A percentile compares a stretch with the other conserved stretches of the same genome.
Conservation (phyloP, 345 rosid genomes). For the Firmiana major region DNA sequence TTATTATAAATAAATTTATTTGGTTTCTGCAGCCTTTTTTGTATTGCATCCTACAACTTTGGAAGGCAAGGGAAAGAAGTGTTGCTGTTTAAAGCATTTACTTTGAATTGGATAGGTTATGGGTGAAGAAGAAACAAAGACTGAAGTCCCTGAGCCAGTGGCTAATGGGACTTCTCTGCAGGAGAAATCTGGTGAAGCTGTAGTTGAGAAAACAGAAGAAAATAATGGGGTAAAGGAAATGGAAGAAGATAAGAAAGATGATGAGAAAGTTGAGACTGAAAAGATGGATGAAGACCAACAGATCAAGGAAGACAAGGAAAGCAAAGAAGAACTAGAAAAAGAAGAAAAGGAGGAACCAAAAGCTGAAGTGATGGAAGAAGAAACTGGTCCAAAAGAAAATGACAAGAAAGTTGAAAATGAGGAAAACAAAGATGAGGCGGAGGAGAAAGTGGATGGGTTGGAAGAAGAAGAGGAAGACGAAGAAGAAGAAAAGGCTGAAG, state of each 20-base stretch:
- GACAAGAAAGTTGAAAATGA: conserved; percentile 26
- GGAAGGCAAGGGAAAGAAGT: not conserved
- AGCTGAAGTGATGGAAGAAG: conserved; percentile 39
- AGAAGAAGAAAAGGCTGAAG: conserved; percentile 33
- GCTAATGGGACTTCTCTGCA: conserved; percentile 46
- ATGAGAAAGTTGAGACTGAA: conserved; percentile 12
- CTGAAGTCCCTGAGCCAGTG: conserved; percentile 36
- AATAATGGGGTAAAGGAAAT: conserved; percentile 28
- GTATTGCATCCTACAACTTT: not conserved
- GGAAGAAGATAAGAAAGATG: conserved; percentile 23
- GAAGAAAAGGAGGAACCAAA: conserved; percentile 16
- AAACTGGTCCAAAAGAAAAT: conserved; percentile 23
- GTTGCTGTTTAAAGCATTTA: not conserved
- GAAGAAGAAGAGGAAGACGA: conserved; percentile 23
- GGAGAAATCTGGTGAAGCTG: conserved; percentile 31
- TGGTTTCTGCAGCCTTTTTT: conserved; percentile 20
- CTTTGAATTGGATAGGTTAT: conserved; percentile 34
- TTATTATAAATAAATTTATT: not conserved
- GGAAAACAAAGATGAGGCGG: conserved; percentile 23
- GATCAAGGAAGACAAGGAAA: conserved; percentile 22
- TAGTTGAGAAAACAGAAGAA: conserved; percentile 34
- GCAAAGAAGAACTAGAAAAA: not conserved
- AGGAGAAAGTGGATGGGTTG: conserved; percentile 17
- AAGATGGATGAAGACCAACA: conserved; percentile 30
- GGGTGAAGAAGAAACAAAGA: conserved; percentile 57